A percentile compares a stretch with the other conserved stretches of the same genome.
These are phyloP conservation scores for Trypanosoma mega DNA, from an alignment of 208 protist species.

Conservation along the genomic window DNA sequence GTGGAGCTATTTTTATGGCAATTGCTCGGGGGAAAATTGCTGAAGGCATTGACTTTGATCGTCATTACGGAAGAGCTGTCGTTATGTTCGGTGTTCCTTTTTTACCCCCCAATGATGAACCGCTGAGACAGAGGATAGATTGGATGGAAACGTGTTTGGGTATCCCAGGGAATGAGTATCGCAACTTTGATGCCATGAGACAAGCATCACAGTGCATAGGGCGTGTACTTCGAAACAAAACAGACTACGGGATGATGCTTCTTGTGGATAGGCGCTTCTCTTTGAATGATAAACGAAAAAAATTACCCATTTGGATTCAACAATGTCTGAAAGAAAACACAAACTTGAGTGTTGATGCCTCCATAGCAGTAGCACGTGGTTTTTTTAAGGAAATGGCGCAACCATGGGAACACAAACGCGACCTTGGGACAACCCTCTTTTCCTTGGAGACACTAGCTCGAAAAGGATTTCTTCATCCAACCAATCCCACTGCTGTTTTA, in stretches of 20 bases:
- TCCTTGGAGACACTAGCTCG: constrained; percentile 37
- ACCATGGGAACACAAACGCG: constrained; percentile 85
- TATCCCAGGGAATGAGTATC: constrained; percentile 97
- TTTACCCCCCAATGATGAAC: constrained; percentile 90
- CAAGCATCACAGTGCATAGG: constrained; percentile 99
- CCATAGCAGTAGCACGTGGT: constrained; percentile 79
- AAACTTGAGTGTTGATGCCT: constrained; percentile 89
- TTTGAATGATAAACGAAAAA: constrained; percentile 93
- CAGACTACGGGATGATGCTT: constrained; percentile 99
- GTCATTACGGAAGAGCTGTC: constrained; percentile 96
- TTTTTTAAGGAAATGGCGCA: constrained; percentile 97
- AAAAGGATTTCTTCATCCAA: constrained; percentile 25
- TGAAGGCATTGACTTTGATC: constrained; percentile 99
- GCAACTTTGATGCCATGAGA: constrained; percentile 98
- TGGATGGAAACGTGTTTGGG: constrained; percentile 96
- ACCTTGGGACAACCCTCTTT: constrained; percentile 85
- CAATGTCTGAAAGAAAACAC: constrained; percentile 90
- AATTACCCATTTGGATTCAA: constrained; percentile 92
- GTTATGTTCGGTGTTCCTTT: constrained; percentile 98
- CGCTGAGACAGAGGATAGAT: constrained; percentile 94
- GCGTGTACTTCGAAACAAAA: constrained; percentile 98
- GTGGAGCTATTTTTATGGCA: constrained; percentile 98
- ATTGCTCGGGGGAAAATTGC: constrained; percentile 97
- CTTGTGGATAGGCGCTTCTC: constrained; percentile 97
- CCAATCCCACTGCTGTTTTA: constrained; percentile 7